Base-by-base conservation (phyloP, 306 rosid genomes). In the Arachis stenosperma region DNA sequence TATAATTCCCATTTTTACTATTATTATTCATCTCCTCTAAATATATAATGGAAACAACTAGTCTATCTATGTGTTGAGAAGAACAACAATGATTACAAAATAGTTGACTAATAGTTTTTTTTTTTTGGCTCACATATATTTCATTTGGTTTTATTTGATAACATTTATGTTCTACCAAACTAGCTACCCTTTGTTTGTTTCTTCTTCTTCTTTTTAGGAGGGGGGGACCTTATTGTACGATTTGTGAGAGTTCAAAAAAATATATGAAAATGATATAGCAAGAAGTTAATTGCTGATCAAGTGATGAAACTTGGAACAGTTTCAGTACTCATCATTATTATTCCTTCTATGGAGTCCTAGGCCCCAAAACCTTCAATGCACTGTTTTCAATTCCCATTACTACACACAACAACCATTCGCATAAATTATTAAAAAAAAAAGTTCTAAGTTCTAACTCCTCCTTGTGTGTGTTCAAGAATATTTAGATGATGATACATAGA, bases 331-430 rank as follows among this genome's bases (percentile, higher is more conserved):
- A 75, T 83, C 15, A 73, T 51, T 6, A 29, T 33, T 33, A 33
- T 33, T 33, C 66, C 61, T 13, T 51, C 46, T 52, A 58, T 75
- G 65, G 72, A 30, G 57, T 58, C 57, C 63, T 73, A 72, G 84
- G 88, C 61, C 86, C 86, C 80, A 74, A 76, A 68, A 3, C 50
- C 74, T 75, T 89, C 81, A 90, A 90, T 88, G 89, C 93, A 56
- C 7, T 42, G 79, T 69, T 85, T 84, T 82, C 77, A 91, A 87
- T 89, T 78, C 82, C 65, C 90, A 82, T 88, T 79, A 92, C 74
- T 85, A 57, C 95, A 62, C 75, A 69, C 98, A 92, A 80, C 98
- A 37, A 88, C 92, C 88, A 63, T 69, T 77, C 85, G 14, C 12
- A 44, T 44, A 86, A 80, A 86, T 83, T 83, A 78, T 82, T 86